Conservation (phyloP, 495 filamentous ascomycete genomes). For the Aspergillus affinis region DNA sequence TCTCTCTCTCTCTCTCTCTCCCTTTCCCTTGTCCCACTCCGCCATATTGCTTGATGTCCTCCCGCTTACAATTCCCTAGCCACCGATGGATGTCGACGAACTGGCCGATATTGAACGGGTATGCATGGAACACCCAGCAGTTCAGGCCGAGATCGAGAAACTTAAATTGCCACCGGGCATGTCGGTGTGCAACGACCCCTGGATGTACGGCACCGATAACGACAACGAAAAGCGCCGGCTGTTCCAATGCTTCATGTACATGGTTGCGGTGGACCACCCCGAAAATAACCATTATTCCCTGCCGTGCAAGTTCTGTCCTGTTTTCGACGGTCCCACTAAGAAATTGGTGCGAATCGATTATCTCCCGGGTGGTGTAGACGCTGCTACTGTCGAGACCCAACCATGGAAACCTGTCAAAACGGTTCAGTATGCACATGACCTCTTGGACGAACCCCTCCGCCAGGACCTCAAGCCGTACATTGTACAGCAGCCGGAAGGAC, state of each 20-base stretch:
- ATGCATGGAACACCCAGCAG: slow-evolving; percentile 41
- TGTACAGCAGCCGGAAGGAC: slow-evolving; percentile 74
- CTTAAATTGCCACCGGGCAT: slow-evolving; percentile 40
- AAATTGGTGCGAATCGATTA: slow-evolving; percentile 59
- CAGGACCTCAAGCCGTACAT: slow-evolving; percentile 74
- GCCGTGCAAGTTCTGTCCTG: slow-evolving; percentile 75
- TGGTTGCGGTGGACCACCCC: slow-evolving; percentile 40
- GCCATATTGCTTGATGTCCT: background rate
- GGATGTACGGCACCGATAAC: slow-evolving; percentile 47
- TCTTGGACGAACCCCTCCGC: slow-evolving; percentile 38
- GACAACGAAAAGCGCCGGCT: slow-evolving; percentile 38
- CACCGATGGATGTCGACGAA: slow-evolving; percentile 43
- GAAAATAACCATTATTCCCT: slow-evolving; percentile 75
- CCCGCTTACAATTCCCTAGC: slow-evolving; percentile 24
- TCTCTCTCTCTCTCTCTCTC: background rate
- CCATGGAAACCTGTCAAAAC: slow-evolving; percentile 52
- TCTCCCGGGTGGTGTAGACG: slow-evolving; percentile 41
- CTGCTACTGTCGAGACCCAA: slow-evolving; percentile 29
- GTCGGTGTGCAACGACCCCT: slow-evolving; percentile 46
- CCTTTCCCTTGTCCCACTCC: too few relatives aligned
- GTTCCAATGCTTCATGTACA: slow-evolving; percentile 49
- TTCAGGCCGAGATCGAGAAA: slow-evolving; percentile 43
- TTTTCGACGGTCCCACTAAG: slow-evolving; percentile 63
- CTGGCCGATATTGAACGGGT: slow-evolving; percentile 41
- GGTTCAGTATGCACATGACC: slow-evolving; percentile 50